Base-by-base conservation (phyloP, 1,139 yeast species). In the Pichia sp. region DNA sequence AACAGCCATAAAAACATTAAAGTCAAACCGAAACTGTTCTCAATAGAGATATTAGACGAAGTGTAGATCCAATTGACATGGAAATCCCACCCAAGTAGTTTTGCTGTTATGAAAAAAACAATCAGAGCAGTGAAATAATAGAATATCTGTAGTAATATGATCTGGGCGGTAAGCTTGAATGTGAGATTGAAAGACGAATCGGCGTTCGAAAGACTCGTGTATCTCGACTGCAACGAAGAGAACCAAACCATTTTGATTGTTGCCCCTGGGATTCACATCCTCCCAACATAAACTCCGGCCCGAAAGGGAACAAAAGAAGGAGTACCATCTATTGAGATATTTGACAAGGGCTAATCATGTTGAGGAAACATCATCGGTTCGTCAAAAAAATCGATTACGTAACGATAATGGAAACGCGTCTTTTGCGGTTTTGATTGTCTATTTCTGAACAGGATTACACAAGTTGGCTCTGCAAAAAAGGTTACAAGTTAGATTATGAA, bases 11-110 rank as follows among this genome's bases (percentile, higher is more conserved):
- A 69, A 13, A 78, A 69, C 46, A 85, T 79, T 46, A 91, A 70
- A 0, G 86, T 81, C 66, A 90, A 73, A 0, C 98, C 98, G 68
- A 87, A 72, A 2, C 96, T 82, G 62, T 89, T 89, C 52, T 86
- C 88, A 59, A 83, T 74, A 10, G 89, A 76, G 3, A 91, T 80
- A 41, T 80, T 71, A 58, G 82, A 80, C 96, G 96, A 90, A 58
- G 88, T 83, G 61, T 90, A 86, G n/a, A 90, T 73, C 84, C 95
- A 85, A 44, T 74, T 78, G 16, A 83, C 66, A 19, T 76, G 70
- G 68, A 87, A 84, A 31, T 76, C 78, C 60, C 82, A 79, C 0
- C 93, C 93, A 43, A 82, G 74, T 18, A 86, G 64, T 49, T 76
- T 72, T 1, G 87, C 78, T 52, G 82, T 76, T 13, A 79, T 65